phyloP scores from a whole-genome alignment of 805 yeast species.

The Blastobotrys parvus region DNA sequence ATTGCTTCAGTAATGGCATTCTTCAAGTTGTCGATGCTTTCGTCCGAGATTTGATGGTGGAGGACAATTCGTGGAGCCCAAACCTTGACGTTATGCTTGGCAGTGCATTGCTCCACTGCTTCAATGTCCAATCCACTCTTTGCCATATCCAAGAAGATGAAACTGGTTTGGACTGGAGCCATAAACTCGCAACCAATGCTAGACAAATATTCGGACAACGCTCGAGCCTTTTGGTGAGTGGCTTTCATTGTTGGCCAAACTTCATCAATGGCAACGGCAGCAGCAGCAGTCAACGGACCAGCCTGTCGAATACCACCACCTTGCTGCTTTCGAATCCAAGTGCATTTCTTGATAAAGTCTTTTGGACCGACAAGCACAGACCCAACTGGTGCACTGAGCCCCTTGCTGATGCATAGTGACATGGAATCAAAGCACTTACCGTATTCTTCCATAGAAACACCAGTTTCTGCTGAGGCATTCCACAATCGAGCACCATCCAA shows the following conservation, averaged over 20 bases:
- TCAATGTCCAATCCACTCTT: conserved; percentile 49
- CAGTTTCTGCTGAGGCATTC: conserved; percentile 78
- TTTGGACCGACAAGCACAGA: conserved; percentile 68
- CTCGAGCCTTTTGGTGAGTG: conserved; percentile 46
- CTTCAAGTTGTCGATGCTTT: conserved; percentile 37
- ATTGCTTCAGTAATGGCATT: conserved; percentile 1
- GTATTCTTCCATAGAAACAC: conserved; percentile 58
- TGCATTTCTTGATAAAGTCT: conserved; percentile 56
- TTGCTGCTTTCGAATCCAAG: conserved; percentile 81
- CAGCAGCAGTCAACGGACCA: conserved; percentile 77
- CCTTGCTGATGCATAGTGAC: conserved; percentile 80
- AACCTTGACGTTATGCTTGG: conserved; percentile 52
- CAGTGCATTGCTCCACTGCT: conserved; percentile 44
- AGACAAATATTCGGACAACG: conserved; percentile 32
- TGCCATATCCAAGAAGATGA: conserved; percentile 58
- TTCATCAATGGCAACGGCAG: conserved; percentile 64
- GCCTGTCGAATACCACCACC: conserved; percentile 93
- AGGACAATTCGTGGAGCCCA: conserved; percentile 74
- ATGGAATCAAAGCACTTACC: conserved; percentile 80
- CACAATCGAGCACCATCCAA: conserved; percentile 94
- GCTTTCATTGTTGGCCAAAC: conserved; percentile 49
- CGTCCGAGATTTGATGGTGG: conserved; percentile 58
- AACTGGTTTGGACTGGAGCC: conserved; percentile 76
- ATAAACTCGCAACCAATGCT: conserved; percentile 47
- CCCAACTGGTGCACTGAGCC: conserved; percentile 91